These are phyloP conservation scores for Wolfiporia cocos DNA, from an alignment of 1,284 basidiomycete genomes.

Conservation along the genomic window DNA sequence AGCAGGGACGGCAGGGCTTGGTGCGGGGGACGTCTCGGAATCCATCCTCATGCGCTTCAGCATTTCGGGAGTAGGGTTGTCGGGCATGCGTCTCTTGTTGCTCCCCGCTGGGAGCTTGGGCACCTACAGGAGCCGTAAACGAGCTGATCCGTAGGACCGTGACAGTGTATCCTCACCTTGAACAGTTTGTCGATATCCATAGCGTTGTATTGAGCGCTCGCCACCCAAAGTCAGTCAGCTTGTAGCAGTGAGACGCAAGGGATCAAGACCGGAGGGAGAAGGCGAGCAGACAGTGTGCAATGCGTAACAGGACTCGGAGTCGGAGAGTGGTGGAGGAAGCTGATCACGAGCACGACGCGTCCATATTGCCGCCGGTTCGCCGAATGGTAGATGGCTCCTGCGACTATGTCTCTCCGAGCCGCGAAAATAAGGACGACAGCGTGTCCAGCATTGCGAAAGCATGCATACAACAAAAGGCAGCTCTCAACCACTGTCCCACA, in stretches of 20 bases:
- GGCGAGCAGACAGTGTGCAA: background rate
- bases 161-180: conserved; percentile 46
- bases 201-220: too few relatives aligned
- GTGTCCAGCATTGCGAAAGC: background rate
- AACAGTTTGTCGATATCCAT: conserved; percentile 83
- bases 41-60: conserved; percentile 73
- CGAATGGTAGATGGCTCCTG: too few relatives aligned
- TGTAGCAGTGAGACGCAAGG: background rate
- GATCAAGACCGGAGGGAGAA: background rate
- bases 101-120: conserved; percentile 61
- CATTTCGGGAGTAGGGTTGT: conserved; percentile 76
- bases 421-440: background rate
- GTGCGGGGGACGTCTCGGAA: conserved; percentile 4
- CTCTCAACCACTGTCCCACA: background rate
- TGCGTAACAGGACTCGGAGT: too few relatives aligned
- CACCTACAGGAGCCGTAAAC: conserved; percentile 40
- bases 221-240: too few relatives aligned
- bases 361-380: too few relatives aligned
- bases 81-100: conserved; percentile 78
- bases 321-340: too few relatives aligned
- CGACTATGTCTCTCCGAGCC: too few relatives aligned
- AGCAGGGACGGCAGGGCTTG: conserved; percentile 4
- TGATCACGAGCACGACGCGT: too few relatives aligned
- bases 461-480: too few relatives aligned
- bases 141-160: background rate